Evolutionary conservation across 1,139 yeast species (phyloP), one percentile per base, ranked within the genome.

Genomic region (Scheffersomyces titani): DNA sequence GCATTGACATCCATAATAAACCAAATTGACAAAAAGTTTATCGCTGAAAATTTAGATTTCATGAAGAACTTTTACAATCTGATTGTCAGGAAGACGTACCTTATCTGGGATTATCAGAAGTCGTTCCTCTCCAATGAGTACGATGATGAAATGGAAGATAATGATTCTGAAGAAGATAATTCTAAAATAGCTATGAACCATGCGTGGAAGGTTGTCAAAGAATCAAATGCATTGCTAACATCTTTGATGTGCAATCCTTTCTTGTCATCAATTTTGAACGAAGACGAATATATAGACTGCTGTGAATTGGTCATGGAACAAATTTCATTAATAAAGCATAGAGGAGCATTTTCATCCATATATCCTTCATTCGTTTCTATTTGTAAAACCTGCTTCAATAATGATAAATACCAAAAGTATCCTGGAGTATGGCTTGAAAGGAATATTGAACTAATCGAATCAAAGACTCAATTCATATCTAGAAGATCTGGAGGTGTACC

Each of bases 401-500:
- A 67, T 16, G 62, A 66, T 5, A 70, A 70, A 0, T 63, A 80
- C 5, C 67, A 74, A 5, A 61, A 63, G 0, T 77, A 75, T 54
- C 93, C 51, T 59, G 68, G 47, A 6, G 55, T 62, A 16, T 89
- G 96, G 94, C 70, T 92, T 4, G 66, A 77, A 19, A 73, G 76
- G 11, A 88, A 84, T 61, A 66, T 92, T 21, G 67, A 70, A 1
- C 67, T 85, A 36, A 79, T 92, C 46, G 81, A 82, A 60, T 75
- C 78, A 1, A 85, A 83, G 63, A 78, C 88, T 0, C 93, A 90
- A 63, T 79, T 81, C 54, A 88, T 93, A 54, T 90, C 97, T 0
- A 82, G 98, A 69, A 77, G 98, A 63, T 92, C 98, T 1, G 98
- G 97, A 1, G 98, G 98, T 0, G 71, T 94, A 21, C 98, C 98